Percentiles rank a stretch among this genome's conserved stretches.
Conservation (phyloP, 768 basidiomycete genomes). For the Boletales sp. region DNA sequence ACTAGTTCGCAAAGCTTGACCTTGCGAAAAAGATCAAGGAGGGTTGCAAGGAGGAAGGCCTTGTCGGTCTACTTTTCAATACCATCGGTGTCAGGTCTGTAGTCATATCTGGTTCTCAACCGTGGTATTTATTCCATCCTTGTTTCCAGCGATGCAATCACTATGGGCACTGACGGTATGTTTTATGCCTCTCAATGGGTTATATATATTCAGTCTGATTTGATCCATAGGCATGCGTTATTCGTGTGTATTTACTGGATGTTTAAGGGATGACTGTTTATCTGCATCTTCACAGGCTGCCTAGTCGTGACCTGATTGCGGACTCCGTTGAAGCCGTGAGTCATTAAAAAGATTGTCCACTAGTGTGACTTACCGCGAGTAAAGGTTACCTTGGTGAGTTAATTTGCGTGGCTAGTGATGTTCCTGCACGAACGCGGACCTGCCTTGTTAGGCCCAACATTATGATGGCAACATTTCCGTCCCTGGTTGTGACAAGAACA, state of each 20-base stretch:
- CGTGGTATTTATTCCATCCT: background rate
- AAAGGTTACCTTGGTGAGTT: constrained; percentile 55
- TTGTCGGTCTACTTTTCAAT: constrained; percentile 81
- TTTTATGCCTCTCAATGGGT: background rate
- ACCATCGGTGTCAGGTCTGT: constrained; percentile 79
- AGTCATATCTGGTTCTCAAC: background rate
- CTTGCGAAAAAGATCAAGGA: constrained; percentile 77
- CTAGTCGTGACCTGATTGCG: constrained; percentile 85
- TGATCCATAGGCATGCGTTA: constrained; percentile 71
- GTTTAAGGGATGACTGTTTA: background rate
- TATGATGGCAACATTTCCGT: constrained; percentile 86
- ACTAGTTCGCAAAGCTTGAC: constrained; percentile 52
- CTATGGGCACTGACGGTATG: constrained; percentile 84
- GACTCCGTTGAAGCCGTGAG: constrained; percentile 82
- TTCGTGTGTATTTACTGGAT: constrained; percentile 49
- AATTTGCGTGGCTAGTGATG: background rate
- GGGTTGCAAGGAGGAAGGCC: constrained; percentile 75
- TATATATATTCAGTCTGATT: background rate
- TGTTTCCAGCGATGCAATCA: constrained; percentile 69
- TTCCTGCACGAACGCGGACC: background rate
- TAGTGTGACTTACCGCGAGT: constrained; percentile 6
- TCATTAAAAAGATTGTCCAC: background rate
- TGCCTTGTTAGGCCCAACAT: constrained; percentile 62
- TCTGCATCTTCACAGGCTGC: constrained; percentile 48
- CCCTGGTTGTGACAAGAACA: constrained; percentile 91